phyloP scores from a whole-genome alignment of 257 asterid genomes.

The Ligustrum vulgare region DNA sequence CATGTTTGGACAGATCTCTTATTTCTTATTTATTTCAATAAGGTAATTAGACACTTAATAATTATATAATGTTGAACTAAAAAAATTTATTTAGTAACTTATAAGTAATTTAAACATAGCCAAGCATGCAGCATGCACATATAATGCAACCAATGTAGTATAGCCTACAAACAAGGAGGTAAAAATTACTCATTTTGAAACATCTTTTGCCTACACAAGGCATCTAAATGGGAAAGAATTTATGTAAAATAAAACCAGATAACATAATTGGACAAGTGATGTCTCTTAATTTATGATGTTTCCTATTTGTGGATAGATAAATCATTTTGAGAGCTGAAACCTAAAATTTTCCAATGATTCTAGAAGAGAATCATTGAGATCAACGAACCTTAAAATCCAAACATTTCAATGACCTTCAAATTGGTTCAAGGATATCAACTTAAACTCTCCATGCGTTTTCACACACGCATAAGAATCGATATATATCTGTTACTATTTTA shows the following conservation, averaged over 20 bases:
- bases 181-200: slow-evolving; percentile 21
- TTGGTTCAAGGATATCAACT: neutral
- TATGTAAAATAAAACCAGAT: slow-evolving; percentile 31
- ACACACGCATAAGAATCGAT: neutral
- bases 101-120: neutral
- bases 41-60: neutral
- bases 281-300: neutral
- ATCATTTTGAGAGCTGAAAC: neutral
- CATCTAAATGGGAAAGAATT: slow-evolving; percentile 32
- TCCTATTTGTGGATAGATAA: neutral
- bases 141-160: slow-evolving; percentile 6
- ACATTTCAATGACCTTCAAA: neutral
- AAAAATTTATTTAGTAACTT: neutral
- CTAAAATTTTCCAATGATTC: neutral
- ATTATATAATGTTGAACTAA: neutral
- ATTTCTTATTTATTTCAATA: neutral
- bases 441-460: neutral
- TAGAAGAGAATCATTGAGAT: neutral
- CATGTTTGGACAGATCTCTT: too few relatives aligned
- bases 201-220: slow-evolving; percentile 37
- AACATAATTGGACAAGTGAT: neutral
- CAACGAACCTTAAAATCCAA: neutral
- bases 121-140: slow-evolving; percentile 2
- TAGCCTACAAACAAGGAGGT: slow-evolving; percentile 32
- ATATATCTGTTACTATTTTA: too few relatives aligned